Conservation (phyloP, 2,329 filamentous ascomycete genomes). For the Nemania abortiva region DNA sequence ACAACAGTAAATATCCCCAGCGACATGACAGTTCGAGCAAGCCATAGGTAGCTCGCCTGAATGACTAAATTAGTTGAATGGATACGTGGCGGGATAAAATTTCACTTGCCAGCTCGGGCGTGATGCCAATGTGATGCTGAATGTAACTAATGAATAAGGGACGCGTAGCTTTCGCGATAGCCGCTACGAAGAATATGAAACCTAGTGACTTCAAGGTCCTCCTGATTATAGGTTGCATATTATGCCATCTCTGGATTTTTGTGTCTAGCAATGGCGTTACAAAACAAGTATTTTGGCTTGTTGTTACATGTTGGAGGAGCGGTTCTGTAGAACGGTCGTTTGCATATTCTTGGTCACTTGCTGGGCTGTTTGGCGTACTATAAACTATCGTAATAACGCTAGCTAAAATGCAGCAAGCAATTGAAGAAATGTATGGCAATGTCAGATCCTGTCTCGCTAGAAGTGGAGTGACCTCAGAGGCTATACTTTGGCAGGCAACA, state of each 20-base stretch:
- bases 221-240: not conserved
- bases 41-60: conserved; percentile 26
- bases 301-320: conserved; percentile 4
- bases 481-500: conserved; percentile 18
- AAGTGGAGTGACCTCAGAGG: conserved; percentile 12
- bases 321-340: conserved; percentile 11
- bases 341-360: not conserved
- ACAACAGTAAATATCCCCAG: conserved; percentile 12
- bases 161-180: conserved; percentile 27
- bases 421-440: conserved; percentile 6
- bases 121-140: conserved; percentile 21
- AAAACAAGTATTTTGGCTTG: not conserved
- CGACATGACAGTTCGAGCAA: conserved; percentile 21
- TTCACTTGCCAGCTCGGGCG: not conserved
- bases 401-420: conserved; percentile 15
- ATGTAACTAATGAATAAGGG: conserved; percentile 28
- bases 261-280: not conserved
- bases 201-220: not conserved
- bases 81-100: not conserved
- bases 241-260: not conserved
- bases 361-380: not conserved
- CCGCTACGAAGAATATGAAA: conserved; percentile 18
- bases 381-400: not conserved
- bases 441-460: conserved; percentile 6
- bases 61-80: not conserved